Conservation (phyloP, 2,329 filamentous ascomycete species). For the Aspergillus bombycis region DNA sequence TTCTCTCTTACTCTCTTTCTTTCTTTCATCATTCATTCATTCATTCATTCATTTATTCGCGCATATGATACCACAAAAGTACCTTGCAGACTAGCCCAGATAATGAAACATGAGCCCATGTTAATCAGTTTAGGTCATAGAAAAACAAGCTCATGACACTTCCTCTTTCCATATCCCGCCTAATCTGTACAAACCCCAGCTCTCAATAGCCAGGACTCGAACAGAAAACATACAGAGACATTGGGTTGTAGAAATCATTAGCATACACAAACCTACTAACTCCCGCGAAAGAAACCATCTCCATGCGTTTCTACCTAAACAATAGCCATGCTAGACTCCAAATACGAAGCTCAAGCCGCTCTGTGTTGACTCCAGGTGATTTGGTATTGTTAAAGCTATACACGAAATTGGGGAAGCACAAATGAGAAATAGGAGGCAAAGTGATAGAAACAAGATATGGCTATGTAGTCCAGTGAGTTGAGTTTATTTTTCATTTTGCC, state of each 20-base stretch:
- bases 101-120: not conserved
- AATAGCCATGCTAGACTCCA: not conserved
- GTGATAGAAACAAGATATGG: not conserved
- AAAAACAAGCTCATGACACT: not conserved
- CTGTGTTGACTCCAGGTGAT: not conserved
- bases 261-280: not conserved
- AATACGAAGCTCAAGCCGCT: not conserved
- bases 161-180: not conserved
- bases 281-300: not conserved
- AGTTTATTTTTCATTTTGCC: too few relatives aligned
- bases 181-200: not conserved
- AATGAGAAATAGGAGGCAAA: not conserved
- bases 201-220: not conserved
- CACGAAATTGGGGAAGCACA: not conserved
- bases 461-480: not conserved
- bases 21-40: too few relatives aligned
- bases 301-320: not conserved
- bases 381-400: not conserved
- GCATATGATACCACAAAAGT: slow-evolving; percentile 2
- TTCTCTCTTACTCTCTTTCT: not conserved
- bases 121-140: not conserved
- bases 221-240: not conserved
- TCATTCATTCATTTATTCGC: too few relatives aligned
- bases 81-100: not conserved
- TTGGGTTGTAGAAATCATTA: not conserved